phyloP scores from a whole-genome alignment of 2,329 filamentous ascomycete genomes.

The Colletotrichum falcatum region DNA sequence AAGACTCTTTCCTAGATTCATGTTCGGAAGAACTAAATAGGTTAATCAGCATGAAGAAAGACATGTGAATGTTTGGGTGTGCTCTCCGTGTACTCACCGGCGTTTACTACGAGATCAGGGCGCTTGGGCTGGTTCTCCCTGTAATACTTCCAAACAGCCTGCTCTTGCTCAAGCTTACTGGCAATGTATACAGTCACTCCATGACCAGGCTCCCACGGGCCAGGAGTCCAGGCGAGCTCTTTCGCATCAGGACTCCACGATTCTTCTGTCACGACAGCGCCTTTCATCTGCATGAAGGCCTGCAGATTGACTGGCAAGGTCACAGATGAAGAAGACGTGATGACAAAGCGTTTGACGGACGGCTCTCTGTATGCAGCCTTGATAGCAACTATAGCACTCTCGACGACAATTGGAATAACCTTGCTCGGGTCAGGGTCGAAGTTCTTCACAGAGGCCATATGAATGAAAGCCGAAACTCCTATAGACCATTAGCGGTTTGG shows the following conservation, averaged over 20 bases:
- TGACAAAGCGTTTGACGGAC: constrained; percentile 55
- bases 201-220: constrained; percentile 49
- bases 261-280: constrained; percentile 42
- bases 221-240: constrained; percentile 51
- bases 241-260: constrained; percentile 52
- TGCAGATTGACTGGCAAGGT: constrained; percentile 42
- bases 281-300: constrained; percentile 33
- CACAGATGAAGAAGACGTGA: constrained; percentile 52
- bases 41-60: constrained; percentile 42
- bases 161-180: constrained; percentile 54
- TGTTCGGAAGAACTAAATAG: constrained; percentile 48
- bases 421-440: constrained; percentile 53
- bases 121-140: constrained; percentile 47
- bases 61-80: background rate
- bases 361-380: constrained; percentile 51
- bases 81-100: background rate
- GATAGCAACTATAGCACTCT: constrained; percentile 47
- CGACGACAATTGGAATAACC: constrained; percentile 52
- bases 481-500: background rate
- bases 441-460: constrained; percentile 52
- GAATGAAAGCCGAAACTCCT: constrained; percentile 49
- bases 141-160: constrained; percentile 54
- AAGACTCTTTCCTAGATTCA: constrained; percentile 46
- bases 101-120: constrained; percentile 33
- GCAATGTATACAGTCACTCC: constrained; percentile 50